A percentile compares a stretch with the other conserved stretches of the same genome.
phyloP scores from a whole-genome alignment of 2,329 filamentous ascomycete genomes.

The Ascochyta lentis region DNA sequence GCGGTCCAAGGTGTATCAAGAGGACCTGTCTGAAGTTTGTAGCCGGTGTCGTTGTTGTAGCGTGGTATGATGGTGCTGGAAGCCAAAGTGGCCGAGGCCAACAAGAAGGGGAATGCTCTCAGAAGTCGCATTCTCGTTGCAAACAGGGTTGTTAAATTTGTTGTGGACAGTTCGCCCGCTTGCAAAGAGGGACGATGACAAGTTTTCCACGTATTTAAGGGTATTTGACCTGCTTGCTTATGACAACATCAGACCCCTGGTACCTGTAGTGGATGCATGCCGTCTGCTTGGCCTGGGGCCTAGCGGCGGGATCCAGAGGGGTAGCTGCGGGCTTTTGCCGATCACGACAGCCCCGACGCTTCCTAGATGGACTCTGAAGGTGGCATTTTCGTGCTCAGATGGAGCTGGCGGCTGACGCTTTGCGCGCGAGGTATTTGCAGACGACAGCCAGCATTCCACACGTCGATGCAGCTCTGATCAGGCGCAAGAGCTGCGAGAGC shows the following conservation, averaged over 20 bases:
- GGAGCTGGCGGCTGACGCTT: slow-evolving; percentile 20
- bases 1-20: slow-evolving; percentile 59
- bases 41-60: slow-evolving; percentile 41
- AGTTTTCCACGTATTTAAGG: slow-evolving; percentile 29
- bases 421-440: background rate
- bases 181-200: background rate
- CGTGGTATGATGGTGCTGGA: slow-evolving; percentile 14
- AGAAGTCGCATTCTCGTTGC: background rate
- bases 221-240: slow-evolving; percentile 11
- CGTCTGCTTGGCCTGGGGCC: slow-evolving; percentile 25
- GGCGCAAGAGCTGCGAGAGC: background rate
- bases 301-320: slow-evolving; percentile 31
- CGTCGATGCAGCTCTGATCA: background rate
- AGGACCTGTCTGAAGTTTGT: slow-evolving; percentile 36
- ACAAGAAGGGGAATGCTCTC: background rate
- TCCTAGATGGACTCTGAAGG: slow-evolving; percentile 1
- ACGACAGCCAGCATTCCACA: background rate
- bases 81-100: slow-evolving; percentile 4
- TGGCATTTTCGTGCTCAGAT: slow-evolving; percentile 13
- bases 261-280: slow-evolving; percentile 30
- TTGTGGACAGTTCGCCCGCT: background rate
- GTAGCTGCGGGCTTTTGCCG: slow-evolving; percentile 37
- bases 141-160: background rate
- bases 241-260: slow-evolving; percentile 24
- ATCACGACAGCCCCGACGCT: slow-evolving; percentile 25